Base-by-base conservation (phyloP, 805 yeast genomes). In the Schizosaccharomyces japonicus region DNA sequence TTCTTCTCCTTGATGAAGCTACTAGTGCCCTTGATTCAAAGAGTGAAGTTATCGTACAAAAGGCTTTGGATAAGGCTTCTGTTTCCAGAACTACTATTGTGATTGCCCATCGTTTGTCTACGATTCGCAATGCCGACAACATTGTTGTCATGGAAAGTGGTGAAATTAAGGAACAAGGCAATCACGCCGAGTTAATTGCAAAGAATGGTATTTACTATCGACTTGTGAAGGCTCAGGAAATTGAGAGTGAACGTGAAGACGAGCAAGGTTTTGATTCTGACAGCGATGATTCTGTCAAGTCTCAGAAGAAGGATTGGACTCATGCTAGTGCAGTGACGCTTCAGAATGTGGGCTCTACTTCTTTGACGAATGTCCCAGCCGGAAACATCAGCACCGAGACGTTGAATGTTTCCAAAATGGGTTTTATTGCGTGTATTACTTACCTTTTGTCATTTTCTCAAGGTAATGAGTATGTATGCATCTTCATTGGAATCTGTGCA, bases 11-110 rank as follows among this genome's bases (percentile, higher is more conserved):
- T 45, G 81, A 75, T 55, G 81, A 76, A 56, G 80, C 80, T 4
- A 75, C 80, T 0, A 72, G 78, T 6, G 80, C 80, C 0, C 60
- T 76, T 39, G 80, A 75, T 56, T 69, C 77, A 5, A 67, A 69
- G 44, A 69, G 73, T 52, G 80, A 75, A 55, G 74, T 73, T 50
- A 65, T 73, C 5, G 77, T 75, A 31, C 70, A 72, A 64, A 63
- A 62, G 27, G 75, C 76, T 30, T 60, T 75, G 49, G 55, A 58
- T 44, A 52, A 54, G 10, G 59, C 58, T 10, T 45, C 60, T 13
- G 50, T 52, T 49, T 50, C 55, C 30, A 48, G 61, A 6, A 71
- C 75, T 4, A 67, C 77, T 2, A 66, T 70, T 44, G 66, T 66
- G 50, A 70, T 71, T 53, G 75, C 75, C n/a, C 74, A 70, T 53